Evolutionary conservation across 176 grass and related monocot species (phyloP).

Genomic region (Oryza brachyantha): DNA sequence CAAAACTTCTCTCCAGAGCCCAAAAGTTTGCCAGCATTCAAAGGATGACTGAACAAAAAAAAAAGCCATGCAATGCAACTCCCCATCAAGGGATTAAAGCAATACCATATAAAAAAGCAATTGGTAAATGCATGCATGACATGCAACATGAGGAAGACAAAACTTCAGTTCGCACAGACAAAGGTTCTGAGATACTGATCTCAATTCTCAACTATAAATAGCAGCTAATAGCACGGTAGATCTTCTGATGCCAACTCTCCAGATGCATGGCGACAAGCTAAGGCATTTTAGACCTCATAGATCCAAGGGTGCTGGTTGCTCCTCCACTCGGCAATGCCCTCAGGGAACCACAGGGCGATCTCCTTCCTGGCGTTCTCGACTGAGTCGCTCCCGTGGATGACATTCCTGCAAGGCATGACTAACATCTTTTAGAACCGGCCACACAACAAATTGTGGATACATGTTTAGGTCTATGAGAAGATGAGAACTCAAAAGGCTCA

Average conservation of each 20-base stretch:
- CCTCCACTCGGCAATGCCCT: constrained; percentile 66
- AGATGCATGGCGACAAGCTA: not conserved
- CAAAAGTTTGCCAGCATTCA: not conserved
- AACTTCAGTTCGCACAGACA: constrained; percentile 35
- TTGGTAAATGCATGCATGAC: not conserved
- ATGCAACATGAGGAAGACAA: constrained; percentile 6
- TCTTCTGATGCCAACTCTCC: not conserved
- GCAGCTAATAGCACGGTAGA: not conserved
- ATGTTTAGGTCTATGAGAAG: not conserved
- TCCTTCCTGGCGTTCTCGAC: constrained; percentile 89
- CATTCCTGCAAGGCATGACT: constrained; percentile 58
- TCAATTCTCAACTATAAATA: constrained; percentile 28
- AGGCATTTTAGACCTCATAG: constrained; percentile 63
- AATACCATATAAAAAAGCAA: constrained; percentile 18
- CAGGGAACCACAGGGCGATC: constrained; percentile 91
- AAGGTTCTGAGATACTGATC: constrained; percentile 31
- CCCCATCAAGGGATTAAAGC: not conserved
- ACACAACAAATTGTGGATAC: not conserved
- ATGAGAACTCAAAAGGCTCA: not conserved
- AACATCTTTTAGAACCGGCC: not conserved
- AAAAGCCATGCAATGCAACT: not conserved
- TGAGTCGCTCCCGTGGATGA: constrained; percentile 91
- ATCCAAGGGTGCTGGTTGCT: constrained; percentile 93
- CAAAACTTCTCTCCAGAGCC: no score
- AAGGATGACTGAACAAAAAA: not conserved